These are phyloP conservation scores for Fusarium algeriense DNA, from an alignment of 2,329 filamentous ascomycete species.

Conservation along the genomic window DNA sequence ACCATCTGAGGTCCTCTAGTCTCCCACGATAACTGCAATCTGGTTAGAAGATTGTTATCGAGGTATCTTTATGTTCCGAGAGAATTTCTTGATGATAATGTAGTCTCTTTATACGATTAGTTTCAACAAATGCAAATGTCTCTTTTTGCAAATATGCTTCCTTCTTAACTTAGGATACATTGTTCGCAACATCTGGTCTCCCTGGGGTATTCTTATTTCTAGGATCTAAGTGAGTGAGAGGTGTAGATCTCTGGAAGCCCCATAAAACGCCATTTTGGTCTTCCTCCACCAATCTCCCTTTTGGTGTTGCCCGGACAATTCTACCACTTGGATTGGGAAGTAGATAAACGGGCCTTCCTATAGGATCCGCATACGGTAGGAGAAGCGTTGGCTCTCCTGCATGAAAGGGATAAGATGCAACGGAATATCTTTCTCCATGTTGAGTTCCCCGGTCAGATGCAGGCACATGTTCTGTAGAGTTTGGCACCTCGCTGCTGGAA, in stretches of 20 bases:
- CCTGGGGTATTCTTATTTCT: neutral
- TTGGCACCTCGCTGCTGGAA: neutral
- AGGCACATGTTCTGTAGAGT: neutral
- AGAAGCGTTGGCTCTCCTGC: too few species aligned
- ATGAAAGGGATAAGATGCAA: neutral
- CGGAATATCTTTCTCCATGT: neutral
- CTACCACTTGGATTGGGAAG: neutral
- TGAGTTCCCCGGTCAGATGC: neutral
- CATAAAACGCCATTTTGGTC: neutral
- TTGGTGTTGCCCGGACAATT: neutral
- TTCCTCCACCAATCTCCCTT: neutral
- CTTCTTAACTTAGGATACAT: neutral
- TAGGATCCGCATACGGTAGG: neutral
- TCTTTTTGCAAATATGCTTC: neutral
- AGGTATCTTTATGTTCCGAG: too few species aligned
- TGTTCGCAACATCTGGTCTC: neutral
- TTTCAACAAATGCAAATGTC: neutral
- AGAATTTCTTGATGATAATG: too few species aligned
- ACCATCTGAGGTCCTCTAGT: neutral
- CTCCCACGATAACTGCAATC: too few species aligned
- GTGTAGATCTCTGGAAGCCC: neutral
- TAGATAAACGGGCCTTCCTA: neutral
- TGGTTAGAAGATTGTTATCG: too few species aligned
- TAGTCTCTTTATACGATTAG: neutral
- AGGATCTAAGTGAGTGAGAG: neutral